Conservation (phyloP, 2,329 filamentous ascomycete genomes). For the Trichothecium sympodiale region DNA sequence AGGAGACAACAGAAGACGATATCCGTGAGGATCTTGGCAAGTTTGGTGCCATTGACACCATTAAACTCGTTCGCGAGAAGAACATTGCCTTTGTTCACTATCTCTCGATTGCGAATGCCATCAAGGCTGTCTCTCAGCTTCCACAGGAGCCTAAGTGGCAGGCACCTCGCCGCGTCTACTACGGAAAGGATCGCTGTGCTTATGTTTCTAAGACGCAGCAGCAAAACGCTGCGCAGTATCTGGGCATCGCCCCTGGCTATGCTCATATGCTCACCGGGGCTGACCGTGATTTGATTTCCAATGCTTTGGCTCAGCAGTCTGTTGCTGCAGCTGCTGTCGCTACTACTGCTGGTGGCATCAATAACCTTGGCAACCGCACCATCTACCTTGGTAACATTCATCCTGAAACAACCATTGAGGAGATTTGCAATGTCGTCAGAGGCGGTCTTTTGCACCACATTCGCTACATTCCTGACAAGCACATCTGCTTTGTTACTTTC, state of each 20-base stretch:
- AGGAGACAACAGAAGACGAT: slow-evolving; percentile 85
- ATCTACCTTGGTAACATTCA: slow-evolving; percentile 99
- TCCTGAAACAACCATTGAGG: slow-evolving; percentile 96
- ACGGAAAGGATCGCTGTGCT: slow-evolving; percentile 95
- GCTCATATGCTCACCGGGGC: slow-evolving; percentile 93
- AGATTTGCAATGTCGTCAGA: slow-evolving; percentile 98
- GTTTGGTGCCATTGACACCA: slow-evolving; percentile 90
- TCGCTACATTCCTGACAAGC: slow-evolving; percentile 98
- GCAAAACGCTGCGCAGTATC: slow-evolving; percentile 95
- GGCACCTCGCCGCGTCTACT: slow-evolving; percentile 88
- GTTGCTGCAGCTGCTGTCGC: slow-evolving; percentile 94
- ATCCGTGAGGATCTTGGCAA: slow-evolving; percentile 90
- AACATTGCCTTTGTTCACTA: slow-evolving; percentile 97
- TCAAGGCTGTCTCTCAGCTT: slow-evolving; percentile 94
- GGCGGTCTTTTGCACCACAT: slow-evolving; percentile 95
- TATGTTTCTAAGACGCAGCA: slow-evolving; percentile 99
- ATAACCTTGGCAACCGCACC: slow-evolving; percentile 93
- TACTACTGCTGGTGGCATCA: slow-evolving; percentile 90
- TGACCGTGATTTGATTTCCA: slow-evolving; percentile 93
- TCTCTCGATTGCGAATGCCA: slow-evolving; percentile 91
- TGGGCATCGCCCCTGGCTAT: slow-evolving; percentile 93
- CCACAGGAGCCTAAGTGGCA: slow-evolving; percentile 97
- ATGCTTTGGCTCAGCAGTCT: slow-evolving; percentile 90
- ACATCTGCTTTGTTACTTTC: slow-evolving; percentile 99
- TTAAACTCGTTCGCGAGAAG: slow-evolving; percentile 97